Percentiles rank a stretch among this genome's conserved stretches.
These are phyloP conservation scores for Periglandula ipomoeae DNA, from an alignment of 2,329 filamentous ascomycete genomes.

Conservation along the genomic window DNA sequence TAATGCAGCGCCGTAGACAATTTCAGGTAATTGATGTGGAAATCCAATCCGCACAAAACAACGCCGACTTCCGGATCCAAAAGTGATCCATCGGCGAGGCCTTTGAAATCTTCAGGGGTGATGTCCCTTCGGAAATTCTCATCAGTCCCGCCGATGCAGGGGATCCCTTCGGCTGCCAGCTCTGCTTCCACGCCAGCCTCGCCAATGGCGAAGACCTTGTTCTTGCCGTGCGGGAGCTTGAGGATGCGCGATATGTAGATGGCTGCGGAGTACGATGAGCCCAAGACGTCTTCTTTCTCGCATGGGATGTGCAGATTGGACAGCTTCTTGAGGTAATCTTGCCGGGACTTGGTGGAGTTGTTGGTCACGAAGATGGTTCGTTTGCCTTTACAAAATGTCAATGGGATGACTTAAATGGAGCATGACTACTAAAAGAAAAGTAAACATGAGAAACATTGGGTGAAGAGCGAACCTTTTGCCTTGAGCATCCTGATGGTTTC, in stretches of 20 bases:
- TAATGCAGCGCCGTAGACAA: conserved; percentile 79
- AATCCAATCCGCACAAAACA: conserved; percentile 85
- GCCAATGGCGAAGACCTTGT: conserved; percentile 90
- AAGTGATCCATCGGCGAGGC: conserved; percentile 63
- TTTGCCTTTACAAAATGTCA: conserved; percentile 54
- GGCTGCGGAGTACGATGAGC: conserved; percentile 87
- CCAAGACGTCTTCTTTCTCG: conserved; percentile 84
- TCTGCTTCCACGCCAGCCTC: conserved; percentile 89
- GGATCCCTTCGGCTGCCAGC: conserved; percentile 67
- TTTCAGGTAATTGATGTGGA: conserved; percentile 94
- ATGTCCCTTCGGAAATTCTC: conserved; percentile 68
- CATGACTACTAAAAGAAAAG: background rate
- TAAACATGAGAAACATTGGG: background rate
- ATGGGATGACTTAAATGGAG: background rate
- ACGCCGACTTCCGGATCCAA: conserved; percentile 84
- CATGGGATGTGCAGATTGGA: conserved; percentile 70
- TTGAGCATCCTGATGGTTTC: conserved; percentile 80
- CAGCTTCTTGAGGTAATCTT: conserved; percentile 90
- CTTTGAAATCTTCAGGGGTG: conserved; percentile 67
- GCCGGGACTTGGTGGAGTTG: conserved; percentile 93
- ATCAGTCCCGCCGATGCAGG: conserved; percentile 82
- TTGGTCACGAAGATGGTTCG: conserved; percentile 94
- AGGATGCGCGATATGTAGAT: conserved; percentile 95
- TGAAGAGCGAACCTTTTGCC: conserved; percentile 54
- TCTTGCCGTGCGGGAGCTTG: conserved; percentile 64